Conservation (phyloP, 345 rosid genomes). For the Trapa bicornis region DNA sequence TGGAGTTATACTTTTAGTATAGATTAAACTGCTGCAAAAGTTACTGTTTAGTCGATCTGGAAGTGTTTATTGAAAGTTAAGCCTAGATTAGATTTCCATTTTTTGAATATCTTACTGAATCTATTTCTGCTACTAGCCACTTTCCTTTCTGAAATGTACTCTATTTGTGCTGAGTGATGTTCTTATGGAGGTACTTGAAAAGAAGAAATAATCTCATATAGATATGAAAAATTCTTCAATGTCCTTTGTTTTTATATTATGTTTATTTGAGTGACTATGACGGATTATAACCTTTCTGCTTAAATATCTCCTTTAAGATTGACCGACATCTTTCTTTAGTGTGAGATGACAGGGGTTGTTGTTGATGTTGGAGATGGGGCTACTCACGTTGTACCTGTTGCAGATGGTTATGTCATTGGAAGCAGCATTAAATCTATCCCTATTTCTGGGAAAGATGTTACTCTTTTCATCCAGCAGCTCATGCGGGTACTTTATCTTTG, state of each 20-base stretch:
- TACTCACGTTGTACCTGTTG: constrained; percentile 87
- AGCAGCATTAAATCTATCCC: constrained; percentile 90
- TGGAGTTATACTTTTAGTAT: neutral
- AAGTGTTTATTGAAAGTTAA: neutral
- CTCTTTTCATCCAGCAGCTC: constrained; percentile 86
- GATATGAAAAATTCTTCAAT: no score
- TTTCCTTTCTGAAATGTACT: neutral
- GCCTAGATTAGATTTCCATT: neutral
- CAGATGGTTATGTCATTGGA: constrained; percentile 96
- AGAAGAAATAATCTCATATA: neutral
- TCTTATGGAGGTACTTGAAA: neutral
- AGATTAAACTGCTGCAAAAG: neutral
- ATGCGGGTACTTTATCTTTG: constrained; percentile 57
- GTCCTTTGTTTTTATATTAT: no score
- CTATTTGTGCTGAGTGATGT: neutral
- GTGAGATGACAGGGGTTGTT: constrained; percentile 99
- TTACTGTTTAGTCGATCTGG: neutral
- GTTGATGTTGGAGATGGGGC: constrained; percentile 99
- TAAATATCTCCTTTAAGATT: constrained; percentile 17
- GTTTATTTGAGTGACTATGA: neutral
- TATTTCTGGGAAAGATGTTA: constrained; percentile 81
- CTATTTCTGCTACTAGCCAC: neutral
- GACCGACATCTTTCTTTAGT: constrained; percentile 45
- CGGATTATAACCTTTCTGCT: neutral
- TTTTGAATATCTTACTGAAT: neutral